Conservation (phyloP, 768 basidiomycete genomes). For the Mrakia frigida region DNA sequence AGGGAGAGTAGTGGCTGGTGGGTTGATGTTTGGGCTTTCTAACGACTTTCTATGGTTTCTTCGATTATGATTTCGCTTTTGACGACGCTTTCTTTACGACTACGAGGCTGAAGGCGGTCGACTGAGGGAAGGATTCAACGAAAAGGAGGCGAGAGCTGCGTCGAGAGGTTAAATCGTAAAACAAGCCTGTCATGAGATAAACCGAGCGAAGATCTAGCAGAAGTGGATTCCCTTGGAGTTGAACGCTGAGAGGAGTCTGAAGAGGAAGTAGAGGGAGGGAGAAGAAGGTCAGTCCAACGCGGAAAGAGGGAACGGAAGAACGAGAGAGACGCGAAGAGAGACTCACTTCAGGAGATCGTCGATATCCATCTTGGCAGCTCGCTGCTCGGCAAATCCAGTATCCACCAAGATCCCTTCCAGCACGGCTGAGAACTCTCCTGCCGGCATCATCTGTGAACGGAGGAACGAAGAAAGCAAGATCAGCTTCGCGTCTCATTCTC, state of each 20-base stretch:
- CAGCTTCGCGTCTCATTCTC: background rate
- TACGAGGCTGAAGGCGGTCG: too few species aligned
- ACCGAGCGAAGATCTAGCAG: background rate
- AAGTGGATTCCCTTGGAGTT: constrained; percentile 44
- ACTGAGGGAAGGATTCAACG: too few species aligned
- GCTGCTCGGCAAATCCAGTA: constrained; percentile 65
- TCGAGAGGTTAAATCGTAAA: too few species aligned
- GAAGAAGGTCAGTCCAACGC: background rate
- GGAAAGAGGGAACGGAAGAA: background rate
- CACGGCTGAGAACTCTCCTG: constrained; percentile 59
- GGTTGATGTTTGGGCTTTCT: too few species aligned
- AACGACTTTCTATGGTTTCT: too few species aligned
- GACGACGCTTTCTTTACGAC: too few species aligned
- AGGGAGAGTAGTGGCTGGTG: too few species aligned
- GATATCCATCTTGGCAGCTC: constrained; percentile 88
- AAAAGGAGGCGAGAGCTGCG: too few species aligned
- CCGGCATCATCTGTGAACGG: constrained; percentile 51
- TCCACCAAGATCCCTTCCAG: constrained; percentile 69
- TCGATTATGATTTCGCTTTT: too few species aligned
- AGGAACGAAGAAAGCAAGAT: background rate
- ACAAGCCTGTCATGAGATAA: too few species aligned
- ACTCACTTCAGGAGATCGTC: constrained; percentile 83
- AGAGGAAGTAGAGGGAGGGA: background rate
- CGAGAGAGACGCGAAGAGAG: background rate
- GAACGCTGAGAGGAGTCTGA: constrained; percentile 42